Evolutionary conservation across 805 yeast genomes (phyloP), one percentile per base, ranked within the genome.

Genomic region (Ogataea methylovora): DNA sequence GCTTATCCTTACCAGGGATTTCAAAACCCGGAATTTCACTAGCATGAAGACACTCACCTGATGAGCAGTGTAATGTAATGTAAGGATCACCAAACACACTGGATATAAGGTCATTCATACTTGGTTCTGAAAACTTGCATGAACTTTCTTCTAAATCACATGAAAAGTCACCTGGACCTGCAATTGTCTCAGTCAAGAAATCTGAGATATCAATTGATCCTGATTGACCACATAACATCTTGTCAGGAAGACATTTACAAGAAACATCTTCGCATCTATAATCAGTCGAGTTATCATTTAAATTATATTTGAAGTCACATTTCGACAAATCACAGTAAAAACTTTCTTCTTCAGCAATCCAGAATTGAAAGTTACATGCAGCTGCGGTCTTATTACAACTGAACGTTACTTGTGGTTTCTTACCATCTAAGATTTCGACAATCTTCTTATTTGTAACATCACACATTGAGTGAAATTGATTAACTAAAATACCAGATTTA

Each of bases 131-230:
- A 50, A 92, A 92, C 30, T 67, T 67, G 61, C 98, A 92, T 30
- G 66, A 59, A 27, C 67, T 73, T 12, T 70, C 54, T 5, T 60
- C 55, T 16, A 84, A 55, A 54, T 86, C 84, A 61, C 98, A 92
- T 4, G 76, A 61, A 49, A 92, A 87, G 42, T 83, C 88, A 22
- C 95, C 98, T 0, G 98, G 98, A 2, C 98, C 98, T 25, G 63
- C 65, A 40, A 92, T 87, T 5, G 95, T 84, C 52, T 88, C 92
- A 2, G 87, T 76, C 40, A 92, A 67, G 56, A 94, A 92, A 36
- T 90, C 97, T 1, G 94, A 80, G 21, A 92, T 84, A 58, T 92
- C 97, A 45, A 92, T 87, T 2, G 96, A 86, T 1, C 97, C 97
- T 8, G 76, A 71, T 48, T 86, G 83, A 24, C 98, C 98, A 65